Percentiles rank a stretch among this genome's conserved stretches.
Evolutionary conservation across 2,329 filamentous ascomycete genomes (phyloP).

Genomic region (Cladophialophora carrionii): DNA sequence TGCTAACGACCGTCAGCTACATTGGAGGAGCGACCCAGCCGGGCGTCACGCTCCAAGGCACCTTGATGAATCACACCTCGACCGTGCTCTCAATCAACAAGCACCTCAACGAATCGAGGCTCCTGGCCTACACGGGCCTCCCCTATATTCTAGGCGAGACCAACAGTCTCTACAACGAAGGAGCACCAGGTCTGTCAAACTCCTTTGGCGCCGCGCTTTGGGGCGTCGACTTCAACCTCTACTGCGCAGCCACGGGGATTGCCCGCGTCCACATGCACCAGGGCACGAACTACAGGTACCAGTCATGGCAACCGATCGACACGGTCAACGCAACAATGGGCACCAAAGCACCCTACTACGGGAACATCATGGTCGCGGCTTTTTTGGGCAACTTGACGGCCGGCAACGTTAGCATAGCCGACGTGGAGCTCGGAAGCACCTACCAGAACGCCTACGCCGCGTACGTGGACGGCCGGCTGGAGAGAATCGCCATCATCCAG

Average conservation of each 20-base stretch:
- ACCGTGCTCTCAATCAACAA: constrained; percentile 57
- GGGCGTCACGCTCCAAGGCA: constrained; percentile 64
- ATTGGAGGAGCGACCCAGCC: constrained; percentile 63
- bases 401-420: constrained; percentile 51
- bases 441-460: constrained; percentile 60
- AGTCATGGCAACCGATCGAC: constrained; percentile 62
- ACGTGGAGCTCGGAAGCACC: constrained; percentile 48
- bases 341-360: constrained; percentile 68
- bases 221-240: constrained; percentile 66
- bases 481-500: constrained; percentile 61
- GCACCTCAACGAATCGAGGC: constrained; percentile 55
- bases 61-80: constrained; percentile 65
- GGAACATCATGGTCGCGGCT: constrained; percentile 61
- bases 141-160: constrained; percentile 64
- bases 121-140: constrained; percentile 47
- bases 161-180: constrained; percentile 67
- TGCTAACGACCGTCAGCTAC: constrained; percentile 53
- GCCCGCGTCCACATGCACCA: constrained; percentile 66
- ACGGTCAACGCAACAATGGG: constrained; percentile 49
- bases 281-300: constrained; percentile 66
- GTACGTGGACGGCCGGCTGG: constrained; percentile 53
- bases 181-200: constrained; percentile 64
- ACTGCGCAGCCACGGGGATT: constrained; percentile 60
- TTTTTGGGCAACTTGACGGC: constrained; percentile 53
- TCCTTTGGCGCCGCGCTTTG: constrained; percentile 68